phyloP scores from a whole-genome alignment of 2,329 filamentous ascomycete genomes.

The Paracorniculantispora psalliotae region DNA sequence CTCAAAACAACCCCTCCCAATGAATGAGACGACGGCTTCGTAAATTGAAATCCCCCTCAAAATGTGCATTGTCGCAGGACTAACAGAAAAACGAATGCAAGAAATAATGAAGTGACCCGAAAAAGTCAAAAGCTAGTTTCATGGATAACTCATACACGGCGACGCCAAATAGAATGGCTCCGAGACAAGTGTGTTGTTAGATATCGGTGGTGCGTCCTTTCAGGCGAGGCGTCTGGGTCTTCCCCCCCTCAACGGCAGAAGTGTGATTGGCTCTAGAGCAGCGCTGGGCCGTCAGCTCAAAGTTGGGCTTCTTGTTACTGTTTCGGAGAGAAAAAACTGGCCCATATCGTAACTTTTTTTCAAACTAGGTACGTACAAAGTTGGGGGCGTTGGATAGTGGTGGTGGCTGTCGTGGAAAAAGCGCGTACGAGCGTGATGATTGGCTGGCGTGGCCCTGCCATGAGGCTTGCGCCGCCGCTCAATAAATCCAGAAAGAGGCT shows the following conservation, averaged over 20 bases:
- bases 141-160: not conserved
- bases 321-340: not conserved
- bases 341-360: not conserved
- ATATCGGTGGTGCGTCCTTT: not conserved
- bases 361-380: not conserved
- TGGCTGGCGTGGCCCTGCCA: not conserved
- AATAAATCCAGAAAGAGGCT: not conserved
- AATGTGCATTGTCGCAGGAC: no score
- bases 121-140: no score
- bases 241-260: not conserved
- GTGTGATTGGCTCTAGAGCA: constrained; percentile 1
- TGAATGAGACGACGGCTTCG: no score
- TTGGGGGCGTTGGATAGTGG: not conserved
- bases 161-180: not conserved
- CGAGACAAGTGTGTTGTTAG: not conserved
- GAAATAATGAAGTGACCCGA: not conserved
- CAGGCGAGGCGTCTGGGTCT: not conserved
- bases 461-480: constrained; percentile 5
- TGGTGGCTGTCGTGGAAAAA: not conserved
- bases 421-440: constrained; percentile 1
- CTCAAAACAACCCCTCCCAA: no score
- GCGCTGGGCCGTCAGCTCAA: not conserved
- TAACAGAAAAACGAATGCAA: not conserved
- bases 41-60: no score
- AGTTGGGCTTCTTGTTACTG: not conserved